Base-by-base conservation (phyloP, 192 early-diverging fungal species). In the Jimgerdemannia lactiflua region DNA sequence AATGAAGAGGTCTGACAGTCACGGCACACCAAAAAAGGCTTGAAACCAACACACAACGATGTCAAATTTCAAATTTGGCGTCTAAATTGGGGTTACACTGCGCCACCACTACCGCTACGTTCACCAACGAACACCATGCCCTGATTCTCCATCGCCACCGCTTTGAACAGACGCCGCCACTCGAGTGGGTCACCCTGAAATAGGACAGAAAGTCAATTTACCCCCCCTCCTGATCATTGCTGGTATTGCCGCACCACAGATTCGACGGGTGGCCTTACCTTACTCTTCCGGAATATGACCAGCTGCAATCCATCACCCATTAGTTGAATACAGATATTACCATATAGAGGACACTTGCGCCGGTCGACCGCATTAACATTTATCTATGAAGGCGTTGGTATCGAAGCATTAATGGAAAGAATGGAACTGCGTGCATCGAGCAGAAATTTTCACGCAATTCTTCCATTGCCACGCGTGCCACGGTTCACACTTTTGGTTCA, bases 241-340 rank as follows among this genome's bases (percentile, higher is more conserved):
- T 29, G 17, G 39, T 2, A 42, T 39, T 39, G 17, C 10, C 6
- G 17, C 67, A 40, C 41, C 41, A 42, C 39, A 10, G 17, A 6
- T 69, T 2, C 65, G 17, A 43, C 64, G 4, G n/a, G 49, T 49
- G 70, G 49, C 71, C 73, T 65, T 85, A 89, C 87, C 75, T 89
- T 86, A 75, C 83, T 86, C 69, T 90, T 92, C 42, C 81, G 77
- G 85, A 93, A 92, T 41, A 78, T 82, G 11, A 92, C 89, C 4
- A 92, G 74, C 19, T 83, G 76, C 63, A 83, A 39, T 10, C 80
- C 77, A 3, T 73, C 66, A 6, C 75, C 76, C 18, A 84, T 79
- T 6, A 83, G 83, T 59, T 89, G 89, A 9, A 92, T 84, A 9
- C 75, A 74, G 17, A 92, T 81, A 20, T 87, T 87, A 18, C 92